Evolutionary conservation across 2,329 filamentous ascomycete genomes (phyloP), one percentile per base, ranked within the genome.

Genomic region (Trichoderma aggressivum): DNA sequence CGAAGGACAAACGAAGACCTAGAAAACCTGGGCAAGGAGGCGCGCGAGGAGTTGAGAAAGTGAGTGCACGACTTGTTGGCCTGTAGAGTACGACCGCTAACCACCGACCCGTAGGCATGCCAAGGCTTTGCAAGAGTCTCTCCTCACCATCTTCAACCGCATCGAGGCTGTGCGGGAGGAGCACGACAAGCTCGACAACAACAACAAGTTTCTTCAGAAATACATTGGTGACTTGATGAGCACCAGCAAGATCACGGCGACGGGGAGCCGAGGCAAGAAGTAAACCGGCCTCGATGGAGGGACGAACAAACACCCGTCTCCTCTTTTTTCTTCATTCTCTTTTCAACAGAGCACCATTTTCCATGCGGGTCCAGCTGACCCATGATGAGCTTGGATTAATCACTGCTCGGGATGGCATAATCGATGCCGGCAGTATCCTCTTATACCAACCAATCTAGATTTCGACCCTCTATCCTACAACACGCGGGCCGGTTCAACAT

Each of bases 181-280:
- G 79, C 94, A 99, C 79, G 94, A 98, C 83, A 98, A 97, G 82
- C 89, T 99, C 69, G 94, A 98, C 81, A 96, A 88, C 81, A 94
- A 98, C 81, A 99, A 99, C 86, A 95, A 94, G 78, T 98, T 98
- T 79, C 84, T 99, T 61, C 95, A 98, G 81, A 97, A 97, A 81
- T 98, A 98, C 80, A 98, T 98, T 77, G 95, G 95, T 74, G 95
- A 97, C 78, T 86, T 98, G 70, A 98, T 97, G 89, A 93, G 93
- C 75, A 92, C 90, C n/a, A 90, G 88, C 79, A 92, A 92, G 78
- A 91, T 92, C 75, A 92, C 90, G 1, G 86, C 89, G 2, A 84
- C 86, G 1, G 82, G 83, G 68, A 83, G 81, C 73, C 83, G 86
- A 36, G 82, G 81, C 69, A 87, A 88, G 77, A 90, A 89, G 79